Percentiles rank a stretch among this genome's conserved stretches.
Evolutionary conservation across 345 rosid species (phyloP).

Genomic region (Limnanthes douglasii): DNA sequence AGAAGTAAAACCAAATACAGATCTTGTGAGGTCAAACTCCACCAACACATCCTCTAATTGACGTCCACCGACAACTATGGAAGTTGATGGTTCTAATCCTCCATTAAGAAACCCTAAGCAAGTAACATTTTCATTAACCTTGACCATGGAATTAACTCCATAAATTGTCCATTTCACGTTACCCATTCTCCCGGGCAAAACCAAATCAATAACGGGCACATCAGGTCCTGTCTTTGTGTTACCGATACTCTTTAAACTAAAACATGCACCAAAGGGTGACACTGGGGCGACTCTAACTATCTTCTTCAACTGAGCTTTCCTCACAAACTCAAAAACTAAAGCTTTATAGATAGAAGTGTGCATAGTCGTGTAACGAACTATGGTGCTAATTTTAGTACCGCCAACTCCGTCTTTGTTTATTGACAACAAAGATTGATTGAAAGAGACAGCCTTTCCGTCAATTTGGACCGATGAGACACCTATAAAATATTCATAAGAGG

Average conservation of each 20-base stretch:
- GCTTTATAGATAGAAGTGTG: constrained; percentile 29
- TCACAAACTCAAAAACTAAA: constrained; percentile 11
- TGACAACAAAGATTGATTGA: constrained; percentile 16
- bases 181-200: constrained; percentile 10
- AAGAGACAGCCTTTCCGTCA: constrained; percentile 13
- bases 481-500: constrained; percentile 18
- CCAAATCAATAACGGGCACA: constrained; percentile 11
- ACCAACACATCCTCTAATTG: constrained; percentile 15
- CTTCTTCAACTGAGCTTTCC: constrained; percentile 1
- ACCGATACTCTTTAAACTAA: neutral
- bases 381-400: constrained; percentile 34
- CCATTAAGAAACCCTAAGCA: constrained; percentile 16
- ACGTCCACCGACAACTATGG: constrained; percentile 18
- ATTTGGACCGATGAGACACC: constrained; percentile 13
- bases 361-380: constrained; percentile 14
- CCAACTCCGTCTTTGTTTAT: constrained; percentile 22
- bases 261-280: constrained; percentile 17
- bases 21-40: constrained; percentile 13
- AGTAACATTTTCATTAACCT: constrained; percentile 2
- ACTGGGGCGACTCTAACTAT: no score
- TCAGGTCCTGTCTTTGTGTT: constrained; percentile 6
- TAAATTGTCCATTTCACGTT: constrained; percentile 12
- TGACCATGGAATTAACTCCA: constrained; percentile 17
- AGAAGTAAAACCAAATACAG: constrained; percentile 15
- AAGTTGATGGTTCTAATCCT: constrained; percentile 7